Evolutionary conservation across 768 basidiomycete genomes (phyloP), one percentile per base, ranked within the genome.

Genomic region (Lactarius deliciosus): DNA sequence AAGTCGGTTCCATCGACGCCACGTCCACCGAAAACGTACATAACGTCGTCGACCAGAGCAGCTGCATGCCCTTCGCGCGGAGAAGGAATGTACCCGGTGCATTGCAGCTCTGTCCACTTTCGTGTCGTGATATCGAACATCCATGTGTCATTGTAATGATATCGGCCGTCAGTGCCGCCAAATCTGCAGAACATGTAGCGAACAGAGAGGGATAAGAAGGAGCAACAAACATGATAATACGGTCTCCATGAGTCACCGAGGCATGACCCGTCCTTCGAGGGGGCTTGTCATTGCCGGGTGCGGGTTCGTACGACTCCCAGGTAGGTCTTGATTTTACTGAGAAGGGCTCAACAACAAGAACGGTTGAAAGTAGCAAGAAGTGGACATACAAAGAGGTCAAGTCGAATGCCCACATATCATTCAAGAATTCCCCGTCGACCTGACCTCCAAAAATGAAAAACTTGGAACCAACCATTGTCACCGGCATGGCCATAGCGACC

Each of bases 81-180:
- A 8, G 92, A 90, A 22, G 97, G 97, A 58, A 98, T 97, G 74
- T 91, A 98, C 1, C 97, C 97, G 65, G 97, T 98, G 77, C 96
- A 98, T 22, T 90, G 86, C 45, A 99, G 80, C 75, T 99, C 97
- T 4, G 90, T 83, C 97, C 97, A 99, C 55, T 77, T 85, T 62
- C 84, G 82, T 0, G 92, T 90, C 45, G 81, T 82, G 60, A 94
- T 79, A 75, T 96, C 94, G 77, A 92, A 98, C 2, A 88, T 83
- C 97, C 97, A 99, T 8, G 95, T 98, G 75, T 99, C 97, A 76
- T 98, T 99, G 79, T 99, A 99, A 75, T 98, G 97, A 77, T 91
- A 98, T 74, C 90, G 87, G n/a, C 96, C 96, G 74, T 99, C 97
- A 15, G 97, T 99, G 57, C 97, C 97, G 38, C 97, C 97, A 72